Conservation (phyloP, 495 filamentous ascomycete genomes). For the Aspergillus affinis region DNA sequence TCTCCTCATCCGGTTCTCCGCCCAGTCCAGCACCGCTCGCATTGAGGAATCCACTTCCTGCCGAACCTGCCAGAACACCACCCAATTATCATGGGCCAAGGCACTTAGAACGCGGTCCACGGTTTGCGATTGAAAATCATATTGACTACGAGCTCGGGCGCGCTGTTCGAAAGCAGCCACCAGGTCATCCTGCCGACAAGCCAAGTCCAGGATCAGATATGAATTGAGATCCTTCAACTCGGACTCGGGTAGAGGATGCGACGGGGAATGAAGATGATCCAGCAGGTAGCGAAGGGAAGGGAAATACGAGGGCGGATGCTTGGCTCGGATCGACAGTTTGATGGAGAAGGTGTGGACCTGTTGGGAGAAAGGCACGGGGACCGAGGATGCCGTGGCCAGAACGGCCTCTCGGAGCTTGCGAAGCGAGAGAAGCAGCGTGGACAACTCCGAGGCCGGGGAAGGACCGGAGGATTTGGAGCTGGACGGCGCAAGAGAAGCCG, state of each 20-base stretch:
- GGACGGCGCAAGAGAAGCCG: slow-evolving; percentile 27
- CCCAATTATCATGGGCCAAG: slow-evolving; percentile 78
- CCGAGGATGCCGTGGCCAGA: slow-evolving; percentile 61
- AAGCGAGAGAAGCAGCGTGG: slow-evolving; percentile 67
- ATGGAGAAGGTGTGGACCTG: slow-evolving; percentile 79
- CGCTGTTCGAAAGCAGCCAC: slow-evolving; percentile 67
- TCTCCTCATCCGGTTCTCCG: slow-evolving; percentile 64
- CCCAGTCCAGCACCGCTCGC: slow-evolving; percentile 75
- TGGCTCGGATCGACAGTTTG: slow-evolving; percentile 73
- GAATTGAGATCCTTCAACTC: slow-evolving; percentile 75
- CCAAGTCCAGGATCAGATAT: slow-evolving; percentile 84
- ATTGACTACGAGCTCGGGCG: slow-evolving; percentile 42
- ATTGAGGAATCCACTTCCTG: slow-evolving; percentile 73
- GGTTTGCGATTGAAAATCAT: slow-evolving; percentile 57
- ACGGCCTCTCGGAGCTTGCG: slow-evolving; percentile 90
- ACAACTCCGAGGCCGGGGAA: slow-evolving; percentile 52
- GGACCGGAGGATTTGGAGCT: slow-evolving; percentile 24
- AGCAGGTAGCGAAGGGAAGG: slow-evolving; percentile 82
- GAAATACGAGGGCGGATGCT: slow-evolving; percentile 83
- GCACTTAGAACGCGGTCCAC: slow-evolving; percentile 68
- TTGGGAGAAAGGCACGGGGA: slow-evolving; percentile 60
- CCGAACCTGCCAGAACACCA: slow-evolving; percentile 70
- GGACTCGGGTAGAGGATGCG: slow-evolving; percentile 58
- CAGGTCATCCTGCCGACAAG: slow-evolving; percentile 78
- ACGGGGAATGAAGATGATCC: slow-evolving; percentile 60